Conservation (phyloP, 108 stramenopile genomes). For the Pseudonitzschia pungens region DNA sequence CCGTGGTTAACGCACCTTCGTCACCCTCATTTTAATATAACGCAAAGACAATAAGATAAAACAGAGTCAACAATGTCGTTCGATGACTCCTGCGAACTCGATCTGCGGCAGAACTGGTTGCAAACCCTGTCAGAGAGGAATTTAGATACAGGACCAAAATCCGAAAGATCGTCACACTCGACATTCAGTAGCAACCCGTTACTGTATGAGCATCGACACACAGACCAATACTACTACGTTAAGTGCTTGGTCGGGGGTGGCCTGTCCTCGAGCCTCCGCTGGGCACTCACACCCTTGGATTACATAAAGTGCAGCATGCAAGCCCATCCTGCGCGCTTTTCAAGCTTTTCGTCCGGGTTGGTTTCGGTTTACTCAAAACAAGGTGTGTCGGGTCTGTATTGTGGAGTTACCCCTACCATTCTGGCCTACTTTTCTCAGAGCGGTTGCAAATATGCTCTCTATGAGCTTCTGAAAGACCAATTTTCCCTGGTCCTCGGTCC, state of each 20-base stretch:
- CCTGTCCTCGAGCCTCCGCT: conserved; percentile 22
- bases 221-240: not conserved
- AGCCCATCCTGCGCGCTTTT: conserved; percentile 25
- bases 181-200: not conserved
- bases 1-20: too few species aligned
- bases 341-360: conserved; percentile 21
- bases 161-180: not conserved
- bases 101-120: not conserved
- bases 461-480: conserved; percentile 42
- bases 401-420: conserved; percentile 22
- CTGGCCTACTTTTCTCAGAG: conserved; percentile 27
- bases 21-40: too few species aligned
- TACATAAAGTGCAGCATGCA: conserved; percentile 31
- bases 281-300: conserved; percentile 36
- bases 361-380: conserved; percentile 15
- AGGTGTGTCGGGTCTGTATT: conserved; percentile 25
- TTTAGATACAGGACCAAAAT: not conserved
- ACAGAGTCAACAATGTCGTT: not conserved
- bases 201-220: not conserved
- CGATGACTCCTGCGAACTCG: not conserved
- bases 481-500: not conserved
- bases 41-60: not conserved
- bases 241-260: conserved; percentile 25
- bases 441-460: conserved; percentile 36
- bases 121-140: not conserved